phyloP scores from a whole-genome alignment of 305 asterid species.

The Fraxinus dipetala region DNA sequence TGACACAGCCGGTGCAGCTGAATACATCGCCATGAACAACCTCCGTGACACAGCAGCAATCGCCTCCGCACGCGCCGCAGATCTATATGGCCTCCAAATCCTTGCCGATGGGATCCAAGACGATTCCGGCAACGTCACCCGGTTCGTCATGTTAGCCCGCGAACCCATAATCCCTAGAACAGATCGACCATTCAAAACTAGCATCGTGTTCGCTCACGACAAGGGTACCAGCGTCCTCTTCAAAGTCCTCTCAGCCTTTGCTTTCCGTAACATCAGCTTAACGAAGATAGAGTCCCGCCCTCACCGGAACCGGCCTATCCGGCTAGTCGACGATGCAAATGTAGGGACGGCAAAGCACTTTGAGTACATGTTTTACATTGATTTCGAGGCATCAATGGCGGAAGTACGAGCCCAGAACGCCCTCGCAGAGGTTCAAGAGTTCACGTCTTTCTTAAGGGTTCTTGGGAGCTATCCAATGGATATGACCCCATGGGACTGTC shows the following conservation, averaged over 20 bases:
- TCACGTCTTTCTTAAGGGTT: conserved; percentile 52
- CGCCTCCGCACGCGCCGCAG: conserved; percentile 50
- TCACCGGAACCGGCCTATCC: conserved; percentile 39
- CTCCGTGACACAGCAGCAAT: conserved; percentile 47
- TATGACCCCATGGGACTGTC: conserved; percentile 48
- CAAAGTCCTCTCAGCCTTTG: conserved; percentile 48
- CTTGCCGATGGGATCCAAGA: conserved; percentile 44
- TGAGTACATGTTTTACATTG: conserved; percentile 50
- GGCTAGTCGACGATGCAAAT: conserved; percentile 47
- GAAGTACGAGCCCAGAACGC: conserved; percentile 53
- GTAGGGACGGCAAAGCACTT: conserved; percentile 53
- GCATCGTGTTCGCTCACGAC: conserved; percentile 52
- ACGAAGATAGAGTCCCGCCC: conserved; percentile 53
- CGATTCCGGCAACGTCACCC: conserved; percentile 49
- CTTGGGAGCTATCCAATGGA: conserved; percentile 56
- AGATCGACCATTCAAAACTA: conserved; percentile 48
- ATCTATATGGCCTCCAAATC: conserved; percentile 35
- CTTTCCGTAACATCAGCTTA: conserved; percentile 42
- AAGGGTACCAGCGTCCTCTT: conserved; percentile 47
- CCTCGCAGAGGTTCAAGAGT: conserved; percentile 51
- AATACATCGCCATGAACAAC: conserved; percentile 39
- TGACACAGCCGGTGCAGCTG: conserved; percentile 56
- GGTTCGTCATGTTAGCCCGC: conserved; percentile 49
- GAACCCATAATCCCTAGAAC: conserved; percentile 49
- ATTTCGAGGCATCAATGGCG: conserved; percentile 53